Evolutionary conservation across 2,329 filamentous ascomycete genomes (phyloP).

Genomic region (Claviceps maximensis): DNA sequence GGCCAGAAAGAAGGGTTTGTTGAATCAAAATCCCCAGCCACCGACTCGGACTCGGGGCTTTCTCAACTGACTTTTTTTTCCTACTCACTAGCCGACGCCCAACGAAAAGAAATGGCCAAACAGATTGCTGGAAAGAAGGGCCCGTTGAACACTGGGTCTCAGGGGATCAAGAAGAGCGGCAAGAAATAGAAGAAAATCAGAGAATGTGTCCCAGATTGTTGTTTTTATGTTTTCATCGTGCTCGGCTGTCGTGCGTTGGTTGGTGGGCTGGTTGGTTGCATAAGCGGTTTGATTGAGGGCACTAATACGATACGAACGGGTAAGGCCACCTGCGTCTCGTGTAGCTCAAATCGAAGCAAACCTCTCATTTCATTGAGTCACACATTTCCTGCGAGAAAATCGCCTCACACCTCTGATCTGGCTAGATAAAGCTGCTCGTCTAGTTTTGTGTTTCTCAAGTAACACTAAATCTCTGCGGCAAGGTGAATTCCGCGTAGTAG

Average conservation of each 20-base stretch:
- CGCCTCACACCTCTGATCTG: too few species aligned
- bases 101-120: conserved; percentile 59
- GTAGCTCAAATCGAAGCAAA: too few species aligned
- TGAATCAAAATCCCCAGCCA: background rate
- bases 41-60: background rate
- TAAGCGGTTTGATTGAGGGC: background rate
- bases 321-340: too few species aligned
- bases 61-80: background rate
- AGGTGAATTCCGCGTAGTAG: too few species aligned
- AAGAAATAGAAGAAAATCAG: conserved; percentile 57
- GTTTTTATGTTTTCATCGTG: background rate
- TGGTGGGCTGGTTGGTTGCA: background rate
- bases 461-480: too few species aligned
- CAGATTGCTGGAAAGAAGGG: conserved; percentile 72
- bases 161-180: conserved; percentile 96
- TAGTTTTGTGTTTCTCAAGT: too few species aligned
- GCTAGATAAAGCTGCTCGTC: too few species aligned
- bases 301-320: too few species aligned
- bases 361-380: too few species aligned
- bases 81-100: background rate
- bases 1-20: background rate
- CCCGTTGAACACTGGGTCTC: conserved; percentile 67
- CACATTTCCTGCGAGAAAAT: too few species aligned
- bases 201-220: too few species aligned
- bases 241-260: background rate